phyloP scores from a whole-genome alignment of 2,329 filamentous ascomycete species.

The Penicillium decumbens region DNA sequence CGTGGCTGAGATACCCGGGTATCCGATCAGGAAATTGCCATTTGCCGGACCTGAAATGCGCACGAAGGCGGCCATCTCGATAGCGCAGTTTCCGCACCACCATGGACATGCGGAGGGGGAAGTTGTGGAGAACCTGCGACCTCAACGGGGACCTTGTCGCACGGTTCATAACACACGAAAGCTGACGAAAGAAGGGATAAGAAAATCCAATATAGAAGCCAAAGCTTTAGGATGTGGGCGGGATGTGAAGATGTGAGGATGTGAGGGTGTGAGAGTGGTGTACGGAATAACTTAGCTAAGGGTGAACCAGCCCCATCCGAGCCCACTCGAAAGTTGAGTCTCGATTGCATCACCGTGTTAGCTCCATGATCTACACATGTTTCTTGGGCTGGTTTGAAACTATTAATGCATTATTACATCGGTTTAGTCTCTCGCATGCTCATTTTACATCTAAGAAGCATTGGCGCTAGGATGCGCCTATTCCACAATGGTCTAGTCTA shows the following conservation, averaged over 20 bases:
- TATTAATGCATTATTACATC: background rate
- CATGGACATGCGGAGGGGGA: conserved; percentile 33
- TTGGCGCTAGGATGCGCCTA: background rate
- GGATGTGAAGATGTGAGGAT: no score
- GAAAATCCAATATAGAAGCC: background rate
- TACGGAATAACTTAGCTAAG: background rate
- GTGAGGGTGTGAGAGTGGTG: background rate
- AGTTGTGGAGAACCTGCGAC: conserved; percentile 25
- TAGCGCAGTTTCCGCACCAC: conserved; percentile 36
- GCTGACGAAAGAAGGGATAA: background rate
- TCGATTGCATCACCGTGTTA: conserved; percentile 11
- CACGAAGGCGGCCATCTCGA: conserved; percentile 72
- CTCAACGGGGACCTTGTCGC: conserved; percentile 21
- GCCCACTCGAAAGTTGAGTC: conserved; percentile 8
- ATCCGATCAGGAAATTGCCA: conserved; percentile 92
- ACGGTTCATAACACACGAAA: conserved; percentile 23
- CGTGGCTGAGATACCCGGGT: conserved; percentile 95
- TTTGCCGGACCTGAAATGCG: conserved; percentile 96
- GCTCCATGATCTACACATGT: background rate
- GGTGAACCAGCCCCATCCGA: conserved; percentile 8
- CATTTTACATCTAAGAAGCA: background rate
- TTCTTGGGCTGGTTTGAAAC: background rate
- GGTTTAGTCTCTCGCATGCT: background rate
- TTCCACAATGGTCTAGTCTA: background rate
- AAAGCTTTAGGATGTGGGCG: background rate